Conservation (phyloP, 805 yeast genomes). For the Candida boleticola region DNA sequence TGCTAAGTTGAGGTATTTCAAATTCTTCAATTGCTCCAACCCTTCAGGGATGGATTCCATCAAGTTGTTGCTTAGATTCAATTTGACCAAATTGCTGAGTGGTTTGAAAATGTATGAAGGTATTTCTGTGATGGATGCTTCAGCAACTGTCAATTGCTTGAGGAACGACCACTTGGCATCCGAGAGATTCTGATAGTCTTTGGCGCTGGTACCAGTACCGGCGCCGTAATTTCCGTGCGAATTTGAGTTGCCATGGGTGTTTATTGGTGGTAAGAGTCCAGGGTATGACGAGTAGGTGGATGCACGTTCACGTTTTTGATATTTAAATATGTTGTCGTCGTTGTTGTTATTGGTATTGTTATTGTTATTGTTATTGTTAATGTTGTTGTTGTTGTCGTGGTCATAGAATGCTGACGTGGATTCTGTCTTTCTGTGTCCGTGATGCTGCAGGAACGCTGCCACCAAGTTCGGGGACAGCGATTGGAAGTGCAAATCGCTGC, state of each 20-base stretch:
- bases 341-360: no score
- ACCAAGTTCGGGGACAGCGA: conserved; percentile 1
- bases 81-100: conserved; percentile 36
- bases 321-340: conserved; percentile 22
- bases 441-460: neutral
- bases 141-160: conserved; percentile 40
- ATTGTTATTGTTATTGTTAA: no score
- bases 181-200: conserved; percentile 23
- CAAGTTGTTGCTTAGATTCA: conserved; percentile 56
- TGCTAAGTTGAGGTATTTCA: conserved; percentile 46
- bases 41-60: conserved; percentile 53
- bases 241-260: conserved; percentile 3
- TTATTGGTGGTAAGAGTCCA: conserved; percentile 24
- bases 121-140: conserved; percentile 36
- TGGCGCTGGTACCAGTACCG: conserved; percentile 2
- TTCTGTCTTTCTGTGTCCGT: neutral
- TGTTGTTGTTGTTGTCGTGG: no score
- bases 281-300: conserved; percentile 16
- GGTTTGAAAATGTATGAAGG: conserved; percentile 39
- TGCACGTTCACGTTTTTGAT: conserved; percentile 23
- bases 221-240: neutral
- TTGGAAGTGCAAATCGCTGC: neutral
- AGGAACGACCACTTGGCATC: conserved; percentile 40
- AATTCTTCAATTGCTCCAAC: conserved; percentile 43
- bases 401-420: neutral